Conservation (phyloP, 306 rosid species). For the Chamaecrista fasciculata region DNA sequence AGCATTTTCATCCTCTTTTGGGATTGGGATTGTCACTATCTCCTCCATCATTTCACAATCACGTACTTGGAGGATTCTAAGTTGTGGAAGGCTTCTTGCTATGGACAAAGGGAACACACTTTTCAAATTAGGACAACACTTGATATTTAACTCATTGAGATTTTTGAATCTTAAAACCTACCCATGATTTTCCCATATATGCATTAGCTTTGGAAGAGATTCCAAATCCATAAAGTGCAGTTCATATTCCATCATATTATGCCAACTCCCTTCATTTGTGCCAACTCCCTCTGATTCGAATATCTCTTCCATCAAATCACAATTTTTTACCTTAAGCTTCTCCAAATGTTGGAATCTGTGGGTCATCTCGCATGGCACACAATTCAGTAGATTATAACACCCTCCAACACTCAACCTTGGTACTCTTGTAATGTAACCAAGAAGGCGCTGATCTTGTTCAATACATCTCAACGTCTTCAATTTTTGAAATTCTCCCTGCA, state of each 20-base stretch:
- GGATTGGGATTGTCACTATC: not conserved
- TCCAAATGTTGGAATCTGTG: not conserved
- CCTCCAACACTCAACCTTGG: accelerated
- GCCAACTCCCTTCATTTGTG: not conserved
- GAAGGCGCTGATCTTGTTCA: not conserved
- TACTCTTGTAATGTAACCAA: not conserved
- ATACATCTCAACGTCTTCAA: slow-evolving; percentile 2
- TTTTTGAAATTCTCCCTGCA: not conserved
- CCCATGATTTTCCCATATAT: not conserved
- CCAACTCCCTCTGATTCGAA: not conserved
- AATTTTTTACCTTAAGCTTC: accelerated
- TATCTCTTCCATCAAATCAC: slow-evolving; percentile 4
- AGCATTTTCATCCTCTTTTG: not conserved
- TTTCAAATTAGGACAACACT: not conserved
- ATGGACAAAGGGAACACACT: not conserved
- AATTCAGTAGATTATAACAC: not conserved
- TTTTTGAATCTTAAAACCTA: not conserved
- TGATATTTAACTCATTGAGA: accelerated
- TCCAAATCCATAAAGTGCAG: accelerated
- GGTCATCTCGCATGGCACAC: slow-evolving; percentile 8
- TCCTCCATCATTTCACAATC: slow-evolving; percentile 12
- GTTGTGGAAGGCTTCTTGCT: not conserved
- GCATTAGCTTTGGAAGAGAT: not conserved
- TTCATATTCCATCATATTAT: not conserved
- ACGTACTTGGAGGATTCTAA: accelerated